Conservation (phyloP, 2,329 filamentous ascomycete species). For the Neofusicoccum umdonicola region DNA sequence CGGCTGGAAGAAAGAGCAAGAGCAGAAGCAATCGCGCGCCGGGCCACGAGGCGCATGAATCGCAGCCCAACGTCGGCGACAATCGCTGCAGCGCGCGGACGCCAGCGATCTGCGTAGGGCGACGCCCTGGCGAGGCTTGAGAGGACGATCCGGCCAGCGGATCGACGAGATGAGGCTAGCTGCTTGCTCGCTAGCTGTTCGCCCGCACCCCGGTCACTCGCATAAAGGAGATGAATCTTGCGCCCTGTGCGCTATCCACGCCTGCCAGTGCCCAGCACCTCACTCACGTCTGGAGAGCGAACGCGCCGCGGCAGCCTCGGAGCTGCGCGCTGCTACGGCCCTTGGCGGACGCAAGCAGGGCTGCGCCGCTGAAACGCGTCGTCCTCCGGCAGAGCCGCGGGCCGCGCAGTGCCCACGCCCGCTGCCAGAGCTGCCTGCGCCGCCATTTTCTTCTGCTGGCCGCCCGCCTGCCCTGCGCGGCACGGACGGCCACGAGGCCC, state of each 20-base stretch:
- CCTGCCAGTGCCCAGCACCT: neutral
- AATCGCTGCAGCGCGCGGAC: neutral
- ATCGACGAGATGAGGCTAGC: constrained; percentile 10
- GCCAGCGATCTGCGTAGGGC: constrained; percentile 8
- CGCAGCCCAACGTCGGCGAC: constrained; percentile 6
- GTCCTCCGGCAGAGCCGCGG: neutral
- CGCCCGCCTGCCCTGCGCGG: neutral
- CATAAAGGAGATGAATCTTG: constrained; percentile 10
- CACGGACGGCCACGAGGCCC: constrained; percentile 3
- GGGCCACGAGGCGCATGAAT: neutral
- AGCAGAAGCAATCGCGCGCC: neutral
- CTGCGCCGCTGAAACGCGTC: constrained; percentile 1
- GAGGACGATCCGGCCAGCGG: constrained; percentile 6
- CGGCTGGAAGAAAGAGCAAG: neutral
- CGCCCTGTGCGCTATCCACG: neutral
- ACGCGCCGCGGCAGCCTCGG: neutral
- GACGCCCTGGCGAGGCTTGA: constrained; percentile 15
- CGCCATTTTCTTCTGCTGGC: neutral
- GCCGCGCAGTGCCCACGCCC: neutral
- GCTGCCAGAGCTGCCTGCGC: neutral
- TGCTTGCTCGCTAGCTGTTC: neutral
- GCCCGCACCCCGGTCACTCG: constrained; percentile 1
- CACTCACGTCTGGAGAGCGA: neutral
- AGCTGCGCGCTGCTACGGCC: neutral
- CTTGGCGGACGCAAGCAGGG: neutral